Evolutionary conservation across 1,139 yeast genomes (phyloP), one percentile per base, ranked within the genome.

Genomic region (Suhomyces coccinellae): DNA sequence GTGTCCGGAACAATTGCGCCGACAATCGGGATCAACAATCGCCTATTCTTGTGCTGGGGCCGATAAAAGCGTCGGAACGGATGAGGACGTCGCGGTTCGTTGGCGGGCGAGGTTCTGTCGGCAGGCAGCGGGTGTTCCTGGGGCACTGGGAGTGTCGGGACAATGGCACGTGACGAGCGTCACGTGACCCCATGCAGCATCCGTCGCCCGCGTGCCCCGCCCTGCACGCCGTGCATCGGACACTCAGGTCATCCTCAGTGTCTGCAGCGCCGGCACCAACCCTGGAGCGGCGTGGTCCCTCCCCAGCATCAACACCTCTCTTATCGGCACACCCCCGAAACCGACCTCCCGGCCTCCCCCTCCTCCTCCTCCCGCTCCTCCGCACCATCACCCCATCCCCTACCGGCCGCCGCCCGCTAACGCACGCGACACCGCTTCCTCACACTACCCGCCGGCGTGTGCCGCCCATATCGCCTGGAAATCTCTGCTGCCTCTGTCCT

Each of bases 381-480:
- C 13, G 15, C 33, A 11, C 33, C 33, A 20, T 20, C 24, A 20
- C 24, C 9, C 24, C n/a, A 28, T 12, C 30, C 33, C 17, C 13
- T 2, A 4, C n/a, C n/a, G 4, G 4, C 32, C 16, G n/a, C 33
- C 15, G 15, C 33, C 33, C 11, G 33, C 7, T 35, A 7, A n/a
- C 31, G 38, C 38, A 35, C 38, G 26, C 38, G 38, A 35, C 38
- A 24, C 27, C 38, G 28, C 22, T 26, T 26, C 29, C 29, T 26
- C 29, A 26, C 29, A 26, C 29, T 26, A 26, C 29, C 22, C 26
- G 22, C 22, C 22, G 34, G 22, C 22, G 34, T 32, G 36, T 26
- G 15, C 31, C 20, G 38, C 20, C 38, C 38, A 35, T 15, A 35
- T 26, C 38, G 31, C 38, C 16, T 32, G 26, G 41, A 38, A 38